These are phyloP conservation scores for Brassica rapa DNA, from an alignment of 345 rosid species.

Conservation along the genomic window DNA sequence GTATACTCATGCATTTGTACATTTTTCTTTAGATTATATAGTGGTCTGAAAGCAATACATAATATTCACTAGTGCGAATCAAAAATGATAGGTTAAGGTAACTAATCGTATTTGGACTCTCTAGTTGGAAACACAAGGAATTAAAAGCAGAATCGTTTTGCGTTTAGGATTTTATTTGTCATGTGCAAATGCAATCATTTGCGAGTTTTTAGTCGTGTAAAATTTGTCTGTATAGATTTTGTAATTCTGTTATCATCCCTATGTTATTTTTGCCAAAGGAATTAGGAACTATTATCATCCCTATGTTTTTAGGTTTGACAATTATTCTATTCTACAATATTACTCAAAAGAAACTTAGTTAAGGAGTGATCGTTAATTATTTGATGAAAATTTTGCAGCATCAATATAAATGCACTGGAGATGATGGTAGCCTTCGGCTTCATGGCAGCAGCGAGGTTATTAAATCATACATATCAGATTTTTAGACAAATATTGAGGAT, in stretches of 20 bases:
- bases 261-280: not conserved
- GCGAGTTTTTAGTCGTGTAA: not conserved
- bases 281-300: not conserved
- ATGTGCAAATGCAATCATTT: not conserved
- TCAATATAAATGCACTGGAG: conserved; percentile 73
- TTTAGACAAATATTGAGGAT: not conserved
- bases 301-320: not conserved
- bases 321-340: not conserved
- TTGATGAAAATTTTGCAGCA: conserved; percentile 41
- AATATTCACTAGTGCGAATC: not conserved
- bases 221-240: not conserved
- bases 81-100: not conserved
- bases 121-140: not conserved
- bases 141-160: not conserved
- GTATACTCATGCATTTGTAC: not conserved
- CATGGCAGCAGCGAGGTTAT: conserved; percentile 70
- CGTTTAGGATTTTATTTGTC: not conserved
- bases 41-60: not conserved
- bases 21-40: not conserved
- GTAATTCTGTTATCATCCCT: not conserved
- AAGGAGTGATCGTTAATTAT: not conserved
- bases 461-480: not conserved
- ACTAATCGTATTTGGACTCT: not conserved
- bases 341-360: not conserved
- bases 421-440: conserved; percentile 83